Evolutionary conservation across 139 green algal species (phyloP).

Genomic region (Micractinium conductrix): DNA sequence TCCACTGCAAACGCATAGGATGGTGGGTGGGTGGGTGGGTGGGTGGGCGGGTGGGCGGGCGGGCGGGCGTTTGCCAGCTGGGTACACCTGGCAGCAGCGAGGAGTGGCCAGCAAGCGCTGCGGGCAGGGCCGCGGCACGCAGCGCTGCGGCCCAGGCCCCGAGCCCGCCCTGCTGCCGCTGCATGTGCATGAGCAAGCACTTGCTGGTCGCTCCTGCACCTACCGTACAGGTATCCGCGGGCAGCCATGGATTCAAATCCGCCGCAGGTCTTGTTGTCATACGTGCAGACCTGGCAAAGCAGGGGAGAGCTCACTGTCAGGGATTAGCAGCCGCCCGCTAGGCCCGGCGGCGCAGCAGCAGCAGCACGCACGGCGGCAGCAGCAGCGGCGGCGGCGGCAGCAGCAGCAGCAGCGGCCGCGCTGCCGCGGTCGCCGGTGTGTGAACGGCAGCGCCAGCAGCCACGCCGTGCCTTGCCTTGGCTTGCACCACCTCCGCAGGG

Average conservation of each 20-base stretch:
- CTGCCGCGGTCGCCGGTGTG: background rate
- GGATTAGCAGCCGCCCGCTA: too few species aligned
- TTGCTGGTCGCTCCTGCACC: background rate
- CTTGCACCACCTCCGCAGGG: too few species aligned
- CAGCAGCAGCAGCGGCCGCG: background rate
- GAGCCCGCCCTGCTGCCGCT: too few species aligned
- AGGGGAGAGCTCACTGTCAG: background rate
- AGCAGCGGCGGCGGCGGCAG: background rate
- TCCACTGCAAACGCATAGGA: background rate
- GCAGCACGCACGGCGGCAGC: background rate
- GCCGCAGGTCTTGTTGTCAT: conserved; percentile 62
- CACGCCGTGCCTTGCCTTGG: too few species aligned
- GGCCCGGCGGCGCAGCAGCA: too few species aligned
- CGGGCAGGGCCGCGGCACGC: too few species aligned
- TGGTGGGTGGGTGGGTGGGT: background rate
- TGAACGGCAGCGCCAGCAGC: background rate
- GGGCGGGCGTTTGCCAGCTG: too few species aligned
- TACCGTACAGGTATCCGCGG: conserved; percentile 66
- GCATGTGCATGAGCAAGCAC: background rate
- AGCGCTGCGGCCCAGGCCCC: too few species aligned
- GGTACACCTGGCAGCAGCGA: too few species aligned
- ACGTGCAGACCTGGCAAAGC: conserved; percentile 58
- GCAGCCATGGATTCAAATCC: conserved; percentile 71
- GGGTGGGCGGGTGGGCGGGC: too few species aligned
- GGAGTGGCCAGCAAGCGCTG: too few species aligned